Evolutionary conservation across 768 basidiomycete species (phyloP).

Genomic region (Trametes elegans): DNA sequence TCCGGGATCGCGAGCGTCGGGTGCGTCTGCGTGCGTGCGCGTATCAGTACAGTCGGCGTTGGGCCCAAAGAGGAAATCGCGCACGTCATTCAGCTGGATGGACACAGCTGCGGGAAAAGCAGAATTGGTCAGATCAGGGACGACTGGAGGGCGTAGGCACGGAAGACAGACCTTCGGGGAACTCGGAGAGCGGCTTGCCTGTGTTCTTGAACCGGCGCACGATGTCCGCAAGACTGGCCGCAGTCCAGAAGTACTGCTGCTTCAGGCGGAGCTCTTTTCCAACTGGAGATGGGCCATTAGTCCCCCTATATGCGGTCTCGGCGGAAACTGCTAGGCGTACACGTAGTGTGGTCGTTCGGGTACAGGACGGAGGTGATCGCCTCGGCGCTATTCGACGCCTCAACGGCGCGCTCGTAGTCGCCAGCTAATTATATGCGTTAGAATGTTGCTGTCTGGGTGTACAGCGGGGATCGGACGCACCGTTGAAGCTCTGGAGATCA

Average conservation of each 20-base stretch:
- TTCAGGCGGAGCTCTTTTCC: conserved; percentile 89
- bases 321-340: neutral
- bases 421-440: conserved; percentile 54
- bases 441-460: too few relatives aligned
- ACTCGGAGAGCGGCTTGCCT: conserved; percentile 71
- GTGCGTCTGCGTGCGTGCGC: conserved; percentile 62
- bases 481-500: conserved; percentile 94
- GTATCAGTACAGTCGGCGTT: neutral
- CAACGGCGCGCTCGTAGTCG: conserved; percentile 88
- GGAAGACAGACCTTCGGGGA: conserved; percentile 72
- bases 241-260: conserved; percentile 97
- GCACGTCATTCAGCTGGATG: conserved; percentile 92
- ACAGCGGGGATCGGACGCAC: too few relatives aligned
- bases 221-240: conserved; percentile 86
- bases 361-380: conserved; percentile 95
- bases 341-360: conserved; percentile 86
- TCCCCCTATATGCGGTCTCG: neutral
- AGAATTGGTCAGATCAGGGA: conserved; percentile 4
- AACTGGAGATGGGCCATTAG: conserved; percentile 38
- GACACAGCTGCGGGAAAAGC: conserved; percentile 63
- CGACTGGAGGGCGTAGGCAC: neutral
- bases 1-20: conserved; percentile 95
- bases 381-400: conserved; percentile 84
- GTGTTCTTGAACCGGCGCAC: conserved; percentile 90
- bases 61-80: too few relatives aligned